A percentile compares a stretch with the other conserved stretches of the same genome.
Evolutionary conservation across 441 rosid species (phyloP).

Genomic region (Raphanus hybrid): DNA sequence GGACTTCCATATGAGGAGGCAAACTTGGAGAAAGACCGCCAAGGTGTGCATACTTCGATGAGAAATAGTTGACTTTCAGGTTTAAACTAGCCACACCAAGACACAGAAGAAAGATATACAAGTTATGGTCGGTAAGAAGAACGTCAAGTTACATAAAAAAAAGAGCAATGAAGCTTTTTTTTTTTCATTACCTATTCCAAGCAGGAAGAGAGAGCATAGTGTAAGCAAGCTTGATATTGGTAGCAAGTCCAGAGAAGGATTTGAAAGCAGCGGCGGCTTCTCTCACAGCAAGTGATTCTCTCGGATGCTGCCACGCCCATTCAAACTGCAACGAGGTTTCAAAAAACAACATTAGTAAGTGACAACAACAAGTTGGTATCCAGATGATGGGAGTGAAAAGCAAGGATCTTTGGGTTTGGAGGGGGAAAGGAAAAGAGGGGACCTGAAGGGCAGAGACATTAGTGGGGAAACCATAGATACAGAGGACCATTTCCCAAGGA

Average conservation of each 20-base stretch:
- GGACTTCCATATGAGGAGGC: constrained; percentile 71
- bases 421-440: background rate
- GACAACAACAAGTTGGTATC: no score
- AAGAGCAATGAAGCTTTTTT: background rate
- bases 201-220: constrained; percentile 81
- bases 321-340: constrained; percentile 70
- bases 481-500: constrained; percentile 95
- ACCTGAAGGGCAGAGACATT: constrained; percentile 96
- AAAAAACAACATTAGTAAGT: background rate
- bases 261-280: constrained; percentile 79
- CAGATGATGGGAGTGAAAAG: no score
- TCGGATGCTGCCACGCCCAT: constrained; percentile 99
- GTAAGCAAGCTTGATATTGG: constrained; percentile 80
- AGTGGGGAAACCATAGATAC: constrained; percentile 86
- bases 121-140: background rate
- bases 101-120: constrained; percentile 1
- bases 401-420: no score
- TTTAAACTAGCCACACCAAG: constrained; percentile 56
- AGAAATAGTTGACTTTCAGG: constrained; percentile 76
- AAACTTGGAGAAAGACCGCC: constrained; percentile 68
- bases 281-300: constrained; percentile 77
- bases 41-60: constrained; percentile 63
- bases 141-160: background rate
- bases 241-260: constrained; percentile 77
- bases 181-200: constrained; percentile 66